These are phyloP conservation scores for Bassia scoparia DNA, from an alignment of 148 eudicot genomes.

Conservation along the genomic window DNA sequence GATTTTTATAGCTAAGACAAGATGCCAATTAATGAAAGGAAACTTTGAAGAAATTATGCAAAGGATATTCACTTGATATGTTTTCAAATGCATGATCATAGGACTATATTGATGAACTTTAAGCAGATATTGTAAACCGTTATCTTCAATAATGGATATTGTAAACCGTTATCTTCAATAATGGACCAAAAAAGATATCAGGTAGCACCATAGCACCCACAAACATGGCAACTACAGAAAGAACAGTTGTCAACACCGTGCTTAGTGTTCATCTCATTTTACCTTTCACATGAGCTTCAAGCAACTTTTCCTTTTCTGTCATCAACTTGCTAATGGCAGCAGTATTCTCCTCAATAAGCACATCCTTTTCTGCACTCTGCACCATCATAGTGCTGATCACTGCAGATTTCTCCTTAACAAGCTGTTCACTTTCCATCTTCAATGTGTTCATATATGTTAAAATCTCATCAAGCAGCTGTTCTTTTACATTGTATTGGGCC, in stretches of 20 bases:
- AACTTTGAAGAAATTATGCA: background rate
- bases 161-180: no score
- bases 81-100: background rate
- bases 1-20: background rate
- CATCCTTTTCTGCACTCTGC: slow-evolving; percentile 16
- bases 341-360: slow-evolving; percentile 18
- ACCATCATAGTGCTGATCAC: slow-evolving; percentile 12
- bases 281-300: slow-evolving; percentile 25
- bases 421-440: slow-evolving; percentile 17
- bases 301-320: slow-evolving; percentile 18
- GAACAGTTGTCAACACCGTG: background rate
- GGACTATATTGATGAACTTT: background rate
- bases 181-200: background rate
- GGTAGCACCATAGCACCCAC: background rate
- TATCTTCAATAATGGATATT: no score
- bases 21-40: background rate
- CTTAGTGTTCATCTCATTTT: background rate
- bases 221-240: background rate
- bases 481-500: slow-evolving; percentile 13
- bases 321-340: slow-evolving; percentile 11
- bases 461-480: slow-evolving; percentile 15
- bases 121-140: background rate
- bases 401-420: slow-evolving; percentile 19
- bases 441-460: slow-evolving; percentile 12
- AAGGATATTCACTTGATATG: background rate